phyloP scores from a whole-genome alignment of 768 basidiomycete species.

The Amanita pallidorosea region DNA sequence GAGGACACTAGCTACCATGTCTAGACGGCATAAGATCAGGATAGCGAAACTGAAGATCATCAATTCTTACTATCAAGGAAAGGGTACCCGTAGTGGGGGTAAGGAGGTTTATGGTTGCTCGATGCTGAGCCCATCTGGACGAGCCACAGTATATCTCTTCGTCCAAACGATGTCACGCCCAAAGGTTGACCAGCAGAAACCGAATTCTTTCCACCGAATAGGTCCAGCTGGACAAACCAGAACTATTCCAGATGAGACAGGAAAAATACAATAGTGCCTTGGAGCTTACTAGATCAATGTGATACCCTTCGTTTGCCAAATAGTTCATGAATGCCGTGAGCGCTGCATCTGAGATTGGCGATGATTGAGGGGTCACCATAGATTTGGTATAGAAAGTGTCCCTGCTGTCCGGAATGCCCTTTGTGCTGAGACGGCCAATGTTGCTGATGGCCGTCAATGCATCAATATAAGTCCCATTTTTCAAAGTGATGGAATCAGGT shows the following conservation, averaged over 20 bases:
- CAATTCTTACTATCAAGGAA: conserved; percentile 26
- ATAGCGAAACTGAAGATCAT: background rate
- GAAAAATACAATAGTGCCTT: background rate
- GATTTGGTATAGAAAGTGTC: conserved; percentile 36
- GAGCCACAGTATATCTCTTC: conserved; percentile 26
- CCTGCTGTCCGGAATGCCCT: conserved; percentile 13
- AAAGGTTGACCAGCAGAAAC: conserved; percentile 25
- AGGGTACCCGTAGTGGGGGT: conserved; percentile 26
- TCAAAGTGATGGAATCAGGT: conserved; percentile 1
- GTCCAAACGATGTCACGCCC: conserved; percentile 27
- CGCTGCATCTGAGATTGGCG: conserved; percentile 20
- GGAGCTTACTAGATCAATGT: background rate
- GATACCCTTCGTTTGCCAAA: conserved; percentile 20
- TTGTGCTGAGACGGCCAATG: conserved; percentile 14
- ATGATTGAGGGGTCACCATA: conserved; percentile 23
- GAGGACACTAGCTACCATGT: conserved; percentile 21
- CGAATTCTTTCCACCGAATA: conserved; percentile 28
- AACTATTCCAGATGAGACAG: conserved; percentile 9
- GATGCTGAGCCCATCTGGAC: conserved; percentile 37
- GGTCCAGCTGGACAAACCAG: conserved; percentile 27
- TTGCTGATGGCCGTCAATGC: conserved; percentile 19
- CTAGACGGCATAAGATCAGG: conserved; percentile 8
- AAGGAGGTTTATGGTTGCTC: conserved; percentile 22
- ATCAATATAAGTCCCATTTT: conserved; percentile 20
- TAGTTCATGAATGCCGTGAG: conserved; percentile 22